Evolutionary conservation across 352 stramenopile genomes (phyloP).

Genomic region (Phytopythium litorale): DNA sequence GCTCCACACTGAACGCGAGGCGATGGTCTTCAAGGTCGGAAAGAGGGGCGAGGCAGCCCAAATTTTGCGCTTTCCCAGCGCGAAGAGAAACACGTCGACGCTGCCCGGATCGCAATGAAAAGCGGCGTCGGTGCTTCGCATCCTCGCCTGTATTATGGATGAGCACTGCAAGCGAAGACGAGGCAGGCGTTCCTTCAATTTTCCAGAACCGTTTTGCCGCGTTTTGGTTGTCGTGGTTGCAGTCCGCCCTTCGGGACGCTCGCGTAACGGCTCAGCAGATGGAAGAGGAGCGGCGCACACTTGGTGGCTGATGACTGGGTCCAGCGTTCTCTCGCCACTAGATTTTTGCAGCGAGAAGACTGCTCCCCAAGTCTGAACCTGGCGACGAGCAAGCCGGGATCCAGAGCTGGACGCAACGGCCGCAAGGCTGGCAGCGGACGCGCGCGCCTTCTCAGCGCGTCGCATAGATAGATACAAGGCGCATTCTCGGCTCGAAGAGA

Average conservation of each 20-base stretch:
- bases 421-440: background rate
- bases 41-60: background rate
- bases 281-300: background rate
- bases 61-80: background rate
- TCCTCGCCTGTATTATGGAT: background rate
- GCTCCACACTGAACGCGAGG: background rate
- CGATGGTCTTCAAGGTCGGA: background rate
- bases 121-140: background rate
- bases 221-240: constrained; percentile 1
- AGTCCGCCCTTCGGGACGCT: background rate
- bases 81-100: background rate
- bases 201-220: background rate
- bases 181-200: background rate
- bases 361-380: too few species aligned
- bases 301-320: background rate
- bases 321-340: background rate
- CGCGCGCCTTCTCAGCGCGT: background rate
- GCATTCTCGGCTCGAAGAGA: background rate
- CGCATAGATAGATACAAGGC: background rate
- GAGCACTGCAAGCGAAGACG: background rate
- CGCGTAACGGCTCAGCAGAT: too few species aligned
- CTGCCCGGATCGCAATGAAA: background rate
- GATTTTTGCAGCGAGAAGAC: background rate
- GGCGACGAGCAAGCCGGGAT: background rate
- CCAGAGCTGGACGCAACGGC: background rate